Conservation (phyloP, 2,329 filamentous ascomycete genomes). For the Penicillium sp. region DNA sequence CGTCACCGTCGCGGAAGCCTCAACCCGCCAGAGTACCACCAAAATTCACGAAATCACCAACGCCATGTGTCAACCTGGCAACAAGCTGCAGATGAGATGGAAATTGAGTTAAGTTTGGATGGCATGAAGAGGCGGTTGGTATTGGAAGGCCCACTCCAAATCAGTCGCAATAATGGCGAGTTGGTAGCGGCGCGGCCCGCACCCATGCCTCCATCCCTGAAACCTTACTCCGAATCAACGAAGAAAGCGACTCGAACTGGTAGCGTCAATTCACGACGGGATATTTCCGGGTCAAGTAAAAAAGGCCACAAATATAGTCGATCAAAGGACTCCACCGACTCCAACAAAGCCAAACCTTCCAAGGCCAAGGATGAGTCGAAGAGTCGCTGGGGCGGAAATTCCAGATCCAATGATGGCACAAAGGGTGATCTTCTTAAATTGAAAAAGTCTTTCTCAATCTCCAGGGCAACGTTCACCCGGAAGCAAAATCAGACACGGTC, state of each 20-base stretch:
- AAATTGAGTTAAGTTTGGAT: background rate
- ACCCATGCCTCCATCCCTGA: slow-evolving; percentile 28
- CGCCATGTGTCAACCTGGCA: background rate
- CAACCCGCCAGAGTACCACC: background rate
- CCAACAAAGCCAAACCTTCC: background rate
- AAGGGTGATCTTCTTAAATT: background rate
- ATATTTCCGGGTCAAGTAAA: background rate
- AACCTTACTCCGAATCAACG: slow-evolving; percentile 13
- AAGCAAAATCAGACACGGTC: background rate
- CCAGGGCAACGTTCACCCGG: background rate
- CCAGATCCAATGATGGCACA: background rate
- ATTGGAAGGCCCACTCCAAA: slow-evolving; percentile 32
- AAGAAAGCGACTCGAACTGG: background rate
- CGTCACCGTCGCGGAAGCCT: background rate
- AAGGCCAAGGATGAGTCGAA: slow-evolving; percentile 3
- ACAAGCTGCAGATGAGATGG: background rate
- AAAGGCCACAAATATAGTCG: slow-evolving; percentile 1
- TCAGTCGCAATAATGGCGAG: slow-evolving; percentile 35
- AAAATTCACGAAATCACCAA: background rate
- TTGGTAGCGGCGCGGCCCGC: slow-evolving; percentile 34
- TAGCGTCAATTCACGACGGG: background rate
- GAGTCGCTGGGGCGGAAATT: background rate
- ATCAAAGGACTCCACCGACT: background rate
- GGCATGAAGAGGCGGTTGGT: slow-evolving; percentile 12
- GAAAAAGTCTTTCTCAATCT: slow-evolving; percentile 1